Conservation (phyloP, 768 basidiomycete genomes). For the Suillus luteus region DNA sequence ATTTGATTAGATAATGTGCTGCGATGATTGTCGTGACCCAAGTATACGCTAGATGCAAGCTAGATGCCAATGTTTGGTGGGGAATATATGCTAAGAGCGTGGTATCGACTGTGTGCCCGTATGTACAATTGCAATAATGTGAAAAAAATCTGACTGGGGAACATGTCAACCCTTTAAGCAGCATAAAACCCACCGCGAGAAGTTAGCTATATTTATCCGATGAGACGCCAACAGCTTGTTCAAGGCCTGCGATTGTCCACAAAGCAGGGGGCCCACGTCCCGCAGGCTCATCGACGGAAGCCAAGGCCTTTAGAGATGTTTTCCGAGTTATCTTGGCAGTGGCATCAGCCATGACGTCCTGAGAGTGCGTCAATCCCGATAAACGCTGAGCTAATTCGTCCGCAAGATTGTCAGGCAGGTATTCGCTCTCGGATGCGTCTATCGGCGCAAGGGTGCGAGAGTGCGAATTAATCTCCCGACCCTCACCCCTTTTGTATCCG, state of each 20-base stretch:
- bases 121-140: not conserved
- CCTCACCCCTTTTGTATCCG: not conserved
- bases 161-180: not conserved
- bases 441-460: not conserved
- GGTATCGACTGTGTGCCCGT: not conserved
- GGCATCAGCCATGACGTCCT: not conserved
- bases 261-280: not conserved
- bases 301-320: not conserved
- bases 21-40: not conserved
- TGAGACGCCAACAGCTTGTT: not conserved
- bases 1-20: constrained; percentile 1
- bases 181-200: not conserved
- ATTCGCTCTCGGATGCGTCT: constrained; percentile 2
- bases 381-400: not conserved
- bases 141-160: not conserved
- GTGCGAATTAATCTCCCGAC: not conserved
- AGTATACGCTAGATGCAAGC: constrained; percentile 4
- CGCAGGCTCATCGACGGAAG: not conserved
- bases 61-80: not conserved
- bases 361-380: not conserved
- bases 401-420: not conserved
- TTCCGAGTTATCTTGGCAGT: not conserved
- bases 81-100: not conserved
- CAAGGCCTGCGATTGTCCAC: not conserved
- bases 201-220: not conserved